Evolutionary conservation across 2,329 filamentous ascomycete species (phyloP), one percentile per base, ranked within the genome.

Genomic region (Pestalotiopsis sp.): DNA sequence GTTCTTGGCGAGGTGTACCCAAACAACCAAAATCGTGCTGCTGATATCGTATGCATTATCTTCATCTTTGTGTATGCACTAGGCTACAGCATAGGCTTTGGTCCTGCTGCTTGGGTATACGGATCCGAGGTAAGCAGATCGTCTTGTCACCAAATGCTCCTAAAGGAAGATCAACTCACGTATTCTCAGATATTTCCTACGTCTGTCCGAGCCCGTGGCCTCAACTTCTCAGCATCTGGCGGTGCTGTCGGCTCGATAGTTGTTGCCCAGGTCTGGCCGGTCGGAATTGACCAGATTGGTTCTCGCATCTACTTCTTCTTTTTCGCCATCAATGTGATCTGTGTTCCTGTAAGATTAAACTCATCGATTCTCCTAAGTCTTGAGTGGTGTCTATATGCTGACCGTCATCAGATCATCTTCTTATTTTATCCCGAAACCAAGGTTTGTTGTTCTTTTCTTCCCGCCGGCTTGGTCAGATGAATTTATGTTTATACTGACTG

Each of bases 11-110:
- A 85, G 7, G 78, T 80, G 0, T 89, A 87, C 68, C 86, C 86
- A 0, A 73, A 82, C 25, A 87, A 87, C 71, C 76, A 76, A 6
- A 88, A 84, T 75, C 79, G 77, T 13, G 79, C 75, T 0, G 81
- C 87, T 0, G 85, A 89, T 74, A 82, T 84, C 59, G 75, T 80
- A 4, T 88, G 86, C 72, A 82, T 89, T 25, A 78, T 84, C 12
- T 89, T 88, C 73, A 85, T 89, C 56, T 89, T 89, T 74, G 78
- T 89, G 58, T 90, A 88, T 74, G 85, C 86, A 7, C 81, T 89
- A 65, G 87, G 87, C 0, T 89, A 87, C 73, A 87, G 85, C 65
- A 80, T 89, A 70, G 86, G 87, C 0, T 87, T 89, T 58, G 87
- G 87, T 0, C 86, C 87, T 0, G 84, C 86, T 0, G 82, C 86